These are phyloP conservation scores for Salix brachista DNA, from an alignment of 345 rosid species.

Conservation along the genomic window DNA sequence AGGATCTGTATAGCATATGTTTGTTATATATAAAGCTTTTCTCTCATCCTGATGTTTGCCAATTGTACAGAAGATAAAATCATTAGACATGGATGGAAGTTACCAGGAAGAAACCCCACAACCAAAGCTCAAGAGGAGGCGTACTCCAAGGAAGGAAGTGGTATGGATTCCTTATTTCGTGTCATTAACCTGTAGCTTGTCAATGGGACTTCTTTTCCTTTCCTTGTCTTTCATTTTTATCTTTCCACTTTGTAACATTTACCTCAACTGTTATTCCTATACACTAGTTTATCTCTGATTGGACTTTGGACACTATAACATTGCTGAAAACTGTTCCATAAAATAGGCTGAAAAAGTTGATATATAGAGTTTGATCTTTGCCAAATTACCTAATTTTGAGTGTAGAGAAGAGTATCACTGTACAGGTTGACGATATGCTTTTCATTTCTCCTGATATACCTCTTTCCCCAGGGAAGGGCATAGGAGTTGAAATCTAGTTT, in stretches of 20 bases:
- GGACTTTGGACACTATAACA: not conserved
- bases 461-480: not conserved
- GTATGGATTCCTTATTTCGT: constrained; percentile 19
- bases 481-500: not conserved
- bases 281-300: not conserved
- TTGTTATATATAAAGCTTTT: constrained; percentile 3
- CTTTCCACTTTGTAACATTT: not conserved
- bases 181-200: constrained; percentile 3
- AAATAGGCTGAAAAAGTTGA: not conserved
- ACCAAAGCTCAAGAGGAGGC: constrained; percentile 36
- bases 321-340: not conserved
- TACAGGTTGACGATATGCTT: not conserved
- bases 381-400: not conserved
- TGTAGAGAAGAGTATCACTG: not conserved
- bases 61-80: constrained; percentile 37
- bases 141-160: constrained; percentile 38
- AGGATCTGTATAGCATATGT: not conserved
- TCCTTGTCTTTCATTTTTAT: not conserved
- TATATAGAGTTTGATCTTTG: not conserved
- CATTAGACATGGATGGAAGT: constrained; percentile 23
- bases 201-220: not conserved
- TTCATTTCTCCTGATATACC: not conserved
- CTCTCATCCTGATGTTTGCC: constrained; percentile 12
- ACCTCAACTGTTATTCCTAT: not conserved
- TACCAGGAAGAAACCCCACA: constrained; percentile 28